Evolutionary conservation across 495 filamentous ascomycete species (phyloP), one percentile per base, ranked within the genome.

Genomic region (Neurospora discreta): DNA sequence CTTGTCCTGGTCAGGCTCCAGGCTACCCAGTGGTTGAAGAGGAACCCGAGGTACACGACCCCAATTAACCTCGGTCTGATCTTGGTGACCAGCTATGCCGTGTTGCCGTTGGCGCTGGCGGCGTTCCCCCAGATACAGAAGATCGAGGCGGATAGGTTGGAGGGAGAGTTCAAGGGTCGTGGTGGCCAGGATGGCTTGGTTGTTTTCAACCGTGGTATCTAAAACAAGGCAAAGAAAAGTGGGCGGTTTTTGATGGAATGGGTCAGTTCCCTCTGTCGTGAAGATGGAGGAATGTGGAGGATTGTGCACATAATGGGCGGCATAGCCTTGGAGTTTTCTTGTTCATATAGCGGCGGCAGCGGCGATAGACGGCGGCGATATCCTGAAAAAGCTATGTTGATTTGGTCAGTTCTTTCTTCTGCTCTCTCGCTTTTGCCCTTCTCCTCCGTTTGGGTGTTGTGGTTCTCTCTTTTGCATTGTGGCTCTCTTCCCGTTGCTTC

Each of bases 161-260:
- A 98, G 84, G 81, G 89, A 74, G 90, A 97, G 82, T 97, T 99
- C 79, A 89, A 88, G 82, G 89, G 87, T 1, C 85, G 85, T 68
- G 92, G 91, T n/a, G 93, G 93, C 0, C 82, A 89, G 67, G 85
- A 84, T 23, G 93, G 90, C 0, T 83, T 90, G 86, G 92, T 98
- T 10, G 92, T 92, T 77, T 98, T 98, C 77, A 97, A 98, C 78
- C 86, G 94, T 71, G 94, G 94, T 2, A 95, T 97, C 76, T 96
- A 84, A 79, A 68, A 13, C 18, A 16, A 18, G 20, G 4, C 58
- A 40, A 15, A 71, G 33, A 6, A n/a, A 20, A 36, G 20, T 9
- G 30, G 33, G 18, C 38, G 38, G 41, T 58, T 69, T 46, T 41
- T 38, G 16, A n/a, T 46, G 40, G 70, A 73, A 68, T 41, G 69